Percentiles rank a stretch among this genome's conserved stretches.
These are phyloP conservation scores for Solanum neorickii DNA, from an alignment of 257 asterid genomes.

Conservation along the genomic window DNA sequence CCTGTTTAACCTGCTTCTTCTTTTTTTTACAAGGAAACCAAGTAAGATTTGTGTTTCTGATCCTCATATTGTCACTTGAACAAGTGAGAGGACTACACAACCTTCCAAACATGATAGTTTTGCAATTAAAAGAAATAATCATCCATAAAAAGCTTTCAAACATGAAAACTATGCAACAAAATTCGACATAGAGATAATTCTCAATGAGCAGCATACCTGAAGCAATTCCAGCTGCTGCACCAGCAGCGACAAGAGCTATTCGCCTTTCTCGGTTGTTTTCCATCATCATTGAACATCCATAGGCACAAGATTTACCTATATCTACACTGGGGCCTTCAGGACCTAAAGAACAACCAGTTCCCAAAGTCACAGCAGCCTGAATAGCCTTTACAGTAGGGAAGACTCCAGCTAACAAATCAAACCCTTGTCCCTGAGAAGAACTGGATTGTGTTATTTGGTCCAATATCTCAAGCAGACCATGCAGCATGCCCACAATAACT, in stretches of 20 bases:
- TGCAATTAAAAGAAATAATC: neutral
- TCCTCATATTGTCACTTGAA: neutral
- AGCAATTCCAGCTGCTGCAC: slow-evolving; percentile 99
- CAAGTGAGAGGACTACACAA: neutral
- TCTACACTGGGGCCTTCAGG: slow-evolving; percentile 99
- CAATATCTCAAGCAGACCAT: slow-evolving; percentile 83
- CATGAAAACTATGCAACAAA: neutral
- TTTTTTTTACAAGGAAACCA: neutral
- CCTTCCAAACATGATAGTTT: neutral
- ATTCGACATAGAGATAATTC: neutral
- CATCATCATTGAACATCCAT: slow-evolving; percentile 87
- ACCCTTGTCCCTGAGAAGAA: slow-evolving; percentile 71
- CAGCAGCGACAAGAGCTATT: slow-evolving; percentile 97
- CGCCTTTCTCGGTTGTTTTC: slow-evolving; percentile 93
- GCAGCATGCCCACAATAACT: slow-evolving; percentile 91
- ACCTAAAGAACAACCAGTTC: slow-evolving; percentile 96
- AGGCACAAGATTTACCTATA: slow-evolving; percentile 94
- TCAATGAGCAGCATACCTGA: slow-evolving; percentile 39
- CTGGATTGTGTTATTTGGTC: slow-evolving; percentile 68
- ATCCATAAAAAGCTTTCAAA: neutral
- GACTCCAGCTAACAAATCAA: slow-evolving; percentile 65
- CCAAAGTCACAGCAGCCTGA: slow-evolving; percentile 90
- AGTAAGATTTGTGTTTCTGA: neutral
- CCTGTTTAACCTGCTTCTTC: neutral
- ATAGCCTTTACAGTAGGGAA: slow-evolving; percentile 75